Conservation (phyloP, 1,284 basidiomycete species). For the Austroboletus niveus region DNA sequence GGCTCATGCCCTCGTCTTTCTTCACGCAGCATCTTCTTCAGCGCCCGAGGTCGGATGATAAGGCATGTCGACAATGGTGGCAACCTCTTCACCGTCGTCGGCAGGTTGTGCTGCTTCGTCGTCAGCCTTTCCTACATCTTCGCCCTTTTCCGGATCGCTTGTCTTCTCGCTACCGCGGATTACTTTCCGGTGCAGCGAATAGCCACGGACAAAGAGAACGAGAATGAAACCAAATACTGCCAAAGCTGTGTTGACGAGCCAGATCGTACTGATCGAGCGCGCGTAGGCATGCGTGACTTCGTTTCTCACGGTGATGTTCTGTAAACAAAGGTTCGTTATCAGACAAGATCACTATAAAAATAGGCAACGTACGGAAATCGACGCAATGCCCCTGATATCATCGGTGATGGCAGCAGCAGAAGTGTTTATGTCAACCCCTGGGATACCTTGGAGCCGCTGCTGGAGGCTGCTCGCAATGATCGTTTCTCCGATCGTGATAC, state of each 20-base stretch:
- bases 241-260: slow-evolving; percentile 69
- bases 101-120: too few relatives aligned
- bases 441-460: slow-evolving; percentile 48
- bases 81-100: too few relatives aligned
- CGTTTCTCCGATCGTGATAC: slow-evolving; percentile 35
- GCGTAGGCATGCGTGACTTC: slow-evolving; percentile 70
- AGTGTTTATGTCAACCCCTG: slow-evolving; percentile 37
- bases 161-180: slow-evolving; percentile 37
- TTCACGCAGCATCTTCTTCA: too few relatives aligned
- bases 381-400: slow-evolving; percentile 50
- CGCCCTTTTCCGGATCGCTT: too few relatives aligned
- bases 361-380: slow-evolving; percentile 47
- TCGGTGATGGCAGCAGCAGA: slow-evolving; percentile 56
- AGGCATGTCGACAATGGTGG: too few relatives aligned
- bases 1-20: too few relatives aligned
- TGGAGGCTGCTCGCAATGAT: slow-evolving; percentile 38
- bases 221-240: slow-evolving; percentile 56
- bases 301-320: slow-evolving; percentile 45
- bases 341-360: background rate
- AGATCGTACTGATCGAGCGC: slow-evolving; percentile 65
- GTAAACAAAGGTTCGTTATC: background rate
- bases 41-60: too few relatives aligned
- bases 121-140: too few relatives aligned
- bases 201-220: slow-evolving; percentile 54
- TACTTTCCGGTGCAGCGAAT: slow-evolving; percentile 56